A percentile compares a stretch with the other conserved stretches of the same genome.
These are phyloP conservation scores for Wallacemonas collosoma DNA, from an alignment of 208 protist species.

Conservation along the genomic window DNA sequence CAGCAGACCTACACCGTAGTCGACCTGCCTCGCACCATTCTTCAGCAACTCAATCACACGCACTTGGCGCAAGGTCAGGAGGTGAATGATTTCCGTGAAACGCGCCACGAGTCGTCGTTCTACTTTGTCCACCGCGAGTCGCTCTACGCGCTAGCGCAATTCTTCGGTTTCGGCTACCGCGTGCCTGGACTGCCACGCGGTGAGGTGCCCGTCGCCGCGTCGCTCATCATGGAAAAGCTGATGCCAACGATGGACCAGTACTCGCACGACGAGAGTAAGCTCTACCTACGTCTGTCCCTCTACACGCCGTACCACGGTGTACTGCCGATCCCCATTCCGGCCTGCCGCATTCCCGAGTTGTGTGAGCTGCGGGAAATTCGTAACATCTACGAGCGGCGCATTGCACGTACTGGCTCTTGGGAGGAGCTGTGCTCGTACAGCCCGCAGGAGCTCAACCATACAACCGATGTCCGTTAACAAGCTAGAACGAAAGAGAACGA, in stretches of 20 bases:
- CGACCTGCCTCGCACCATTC: slow-evolving; percentile 67
- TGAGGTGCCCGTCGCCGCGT: slow-evolving; percentile 71
- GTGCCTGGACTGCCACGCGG: slow-evolving; percentile 61
- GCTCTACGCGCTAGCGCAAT: slow-evolving; percentile 81
- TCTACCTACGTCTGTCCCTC: slow-evolving; percentile 60
- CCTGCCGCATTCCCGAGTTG: slow-evolving; percentile 70
- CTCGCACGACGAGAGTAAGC: slow-evolving; percentile 37
- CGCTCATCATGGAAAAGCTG: slow-evolving; percentile 79
- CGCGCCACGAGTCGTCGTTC: slow-evolving; percentile 66
- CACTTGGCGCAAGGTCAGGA: slow-evolving; percentile 33
- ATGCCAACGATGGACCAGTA: slow-evolving; percentile 39
- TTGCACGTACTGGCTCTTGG: slow-evolving; percentile 74
- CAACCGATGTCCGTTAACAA: slow-evolving; percentile 74
- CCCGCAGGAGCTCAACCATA: slow-evolving; percentile 70
- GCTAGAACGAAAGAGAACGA: slow-evolving; percentile 3
- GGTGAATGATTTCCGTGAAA: slow-evolving; percentile 71
- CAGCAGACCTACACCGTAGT: slow-evolving; percentile 85
- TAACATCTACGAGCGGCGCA: slow-evolving; percentile 54
- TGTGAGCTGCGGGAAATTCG: slow-evolving; percentile 70
- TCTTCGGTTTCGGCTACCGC: slow-evolving; percentile 78
- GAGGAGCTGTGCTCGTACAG: slow-evolving; percentile 73
- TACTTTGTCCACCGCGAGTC: slow-evolving; percentile 88
- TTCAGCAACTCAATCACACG: slow-evolving; percentile 51
- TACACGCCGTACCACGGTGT: slow-evolving; percentile 76
- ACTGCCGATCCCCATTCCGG: slow-evolving; percentile 48